Base-by-base conservation (phyloP, 2,329 filamentous ascomycete species). In the Dothiorella sarmentorum region DNA sequence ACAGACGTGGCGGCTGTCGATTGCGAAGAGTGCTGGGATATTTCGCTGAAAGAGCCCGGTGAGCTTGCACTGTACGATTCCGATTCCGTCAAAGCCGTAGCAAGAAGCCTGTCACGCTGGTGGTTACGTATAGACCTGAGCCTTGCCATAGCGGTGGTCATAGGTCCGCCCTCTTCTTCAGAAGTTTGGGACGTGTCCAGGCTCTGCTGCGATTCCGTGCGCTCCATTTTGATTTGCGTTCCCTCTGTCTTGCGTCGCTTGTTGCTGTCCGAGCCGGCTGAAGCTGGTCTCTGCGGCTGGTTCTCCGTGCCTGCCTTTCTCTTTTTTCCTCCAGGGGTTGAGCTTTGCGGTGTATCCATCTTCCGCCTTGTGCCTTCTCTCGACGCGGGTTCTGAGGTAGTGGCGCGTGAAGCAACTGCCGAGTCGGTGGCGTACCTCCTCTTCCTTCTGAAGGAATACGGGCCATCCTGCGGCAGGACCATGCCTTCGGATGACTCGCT, bases 1-100 rank as follows among this genome's bases (percentile, higher is more conserved):
- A 72, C 65, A 0, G 71, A 73, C 4, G 71, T 74, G 5, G 71
- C 71, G 27, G 72, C 71, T 3, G 72, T 74, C 7, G 70, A 72
- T 15, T 69, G 66, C 18, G 67, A 63, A 22, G 71, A 73, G 27
- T 71, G 69, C 13, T 69, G 71, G 1, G 71, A 73, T 20, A 60
- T 66, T 13, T 64, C 67, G 27, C 52, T 49, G 43, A 60, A 29
- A 11, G 58, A 56, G n/a, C 33, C 43, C 3, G 58, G 51, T 7
- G 57, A 59, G 24, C 53, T 49, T 18, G 58, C 35, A 18, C 58
- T 57, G 18, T 51, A 31, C 2, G 44, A 45, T 7, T 59, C 57
- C 4, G 57, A 45, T 59, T 70, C 69, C 53, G 69, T 66, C 33
- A 70, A 52, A 15, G 63, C 64, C 26, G 72, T 61, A 10, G 61